Conservation (phyloP, 2,329 filamentous ascomycete genomes). For the Calycina herbarum region DNA sequence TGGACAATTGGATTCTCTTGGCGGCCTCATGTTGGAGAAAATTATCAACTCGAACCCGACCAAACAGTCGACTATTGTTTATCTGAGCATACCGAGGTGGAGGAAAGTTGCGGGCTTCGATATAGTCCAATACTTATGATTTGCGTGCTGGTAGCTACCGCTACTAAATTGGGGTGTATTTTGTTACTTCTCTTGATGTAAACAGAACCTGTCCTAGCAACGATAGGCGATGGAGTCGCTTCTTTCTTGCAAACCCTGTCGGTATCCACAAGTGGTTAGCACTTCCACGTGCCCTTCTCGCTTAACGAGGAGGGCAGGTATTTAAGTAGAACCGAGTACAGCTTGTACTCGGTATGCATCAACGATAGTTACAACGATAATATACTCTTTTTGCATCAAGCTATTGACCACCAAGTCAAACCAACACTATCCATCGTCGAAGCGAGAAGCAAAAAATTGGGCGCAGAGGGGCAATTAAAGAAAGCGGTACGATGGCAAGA, state of each 20-base stretch:
- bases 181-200: slow-evolving; percentile 14
- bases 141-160: slow-evolving; percentile 19
- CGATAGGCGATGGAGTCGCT: slow-evolving; percentile 40
- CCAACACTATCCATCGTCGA: slow-evolving; percentile 30
- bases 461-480: neutral
- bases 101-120: slow-evolving; percentile 24
- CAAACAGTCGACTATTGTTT: slow-evolving; percentile 30
- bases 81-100: slow-evolving; percentile 14
- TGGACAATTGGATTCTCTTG: slow-evolving; percentile 23
- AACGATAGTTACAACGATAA: no score
- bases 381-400: no score
- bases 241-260: slow-evolving; percentile 39
- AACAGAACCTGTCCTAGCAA: slow-evolving; percentile 31
- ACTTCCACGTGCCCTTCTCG: no score
- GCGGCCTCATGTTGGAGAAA: no score
- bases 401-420: no score
- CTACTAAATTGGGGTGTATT: slow-evolving; percentile 24
- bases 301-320: no score
- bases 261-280: no score
- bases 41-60: slow-evolving; percentile 11
- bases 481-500: slow-evolving; percentile 9
- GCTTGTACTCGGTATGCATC: no score
- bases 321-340: no score
- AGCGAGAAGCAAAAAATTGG: neutral
- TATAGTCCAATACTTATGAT: slow-evolving; percentile 27